phyloP scores from a whole-genome alignment of 768 basidiomycete species.

The Lanmaoa pseudosensibilis region DNA sequence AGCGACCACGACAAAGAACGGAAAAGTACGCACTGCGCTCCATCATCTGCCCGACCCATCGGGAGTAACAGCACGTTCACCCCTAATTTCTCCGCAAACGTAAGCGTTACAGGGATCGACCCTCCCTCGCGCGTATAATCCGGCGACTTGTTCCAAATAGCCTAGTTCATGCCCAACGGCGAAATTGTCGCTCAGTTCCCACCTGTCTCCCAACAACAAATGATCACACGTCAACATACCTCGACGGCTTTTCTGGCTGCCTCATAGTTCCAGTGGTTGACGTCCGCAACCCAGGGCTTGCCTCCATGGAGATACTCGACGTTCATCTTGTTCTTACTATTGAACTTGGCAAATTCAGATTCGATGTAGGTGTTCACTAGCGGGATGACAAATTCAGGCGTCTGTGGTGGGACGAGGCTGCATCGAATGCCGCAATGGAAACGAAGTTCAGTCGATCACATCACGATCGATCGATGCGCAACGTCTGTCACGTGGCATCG shows the following conservation, averaged over 20 bases:
- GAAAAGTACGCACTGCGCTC: slow-evolving; percentile 69
- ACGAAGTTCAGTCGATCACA: background rate
- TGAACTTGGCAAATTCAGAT: slow-evolving; percentile 80
- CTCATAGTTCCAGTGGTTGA: slow-evolving; percentile 90
- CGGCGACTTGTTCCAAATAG: slow-evolving; percentile 70
- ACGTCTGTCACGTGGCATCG: background rate
- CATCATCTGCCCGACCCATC: slow-evolving; percentile 94
- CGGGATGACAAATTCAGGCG: slow-evolving; percentile 69
- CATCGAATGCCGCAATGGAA: background rate
- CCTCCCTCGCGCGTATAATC: slow-evolving; percentile 92
- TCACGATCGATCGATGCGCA: background rate
- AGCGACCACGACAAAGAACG: background rate
- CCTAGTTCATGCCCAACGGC: slow-evolving; percentile 5
- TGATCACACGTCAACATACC: slow-evolving; percentile 35
- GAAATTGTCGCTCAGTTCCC: background rate
- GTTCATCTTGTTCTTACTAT: slow-evolving; percentile 77
- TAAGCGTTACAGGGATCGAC: slow-evolving; percentile 90
- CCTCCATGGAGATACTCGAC: slow-evolving; percentile 78
- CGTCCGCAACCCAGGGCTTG: slow-evolving; percentile 85
- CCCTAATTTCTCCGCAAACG: slow-evolving; percentile 84
- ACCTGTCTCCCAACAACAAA: background rate
- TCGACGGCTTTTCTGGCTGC: slow-evolving; percentile 87
- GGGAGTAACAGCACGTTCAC: slow-evolving; percentile 89
- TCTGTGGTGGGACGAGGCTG: slow-evolving; percentile 84
- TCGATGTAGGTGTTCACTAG: slow-evolving; percentile 70